Conservation (phyloP, 2,329 filamentous ascomycete species). For the Fusarium fujikuroi region DNA sequence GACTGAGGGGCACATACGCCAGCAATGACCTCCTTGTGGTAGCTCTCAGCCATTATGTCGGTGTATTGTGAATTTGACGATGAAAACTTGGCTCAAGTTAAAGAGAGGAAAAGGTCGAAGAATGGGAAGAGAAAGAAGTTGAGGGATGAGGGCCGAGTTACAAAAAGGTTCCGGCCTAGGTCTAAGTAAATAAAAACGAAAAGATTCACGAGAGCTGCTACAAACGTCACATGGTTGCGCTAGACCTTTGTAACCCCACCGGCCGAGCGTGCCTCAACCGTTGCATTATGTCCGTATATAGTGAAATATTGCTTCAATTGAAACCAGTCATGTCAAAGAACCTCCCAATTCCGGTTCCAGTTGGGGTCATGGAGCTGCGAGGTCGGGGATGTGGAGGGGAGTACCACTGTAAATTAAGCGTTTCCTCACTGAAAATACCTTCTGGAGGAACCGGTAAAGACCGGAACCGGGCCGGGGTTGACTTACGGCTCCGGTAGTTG, state of each 20-base stretch:
- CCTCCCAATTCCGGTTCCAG: slow-evolving; percentile 9
- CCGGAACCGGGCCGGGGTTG: slow-evolving; percentile 31
- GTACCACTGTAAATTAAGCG: not conserved
- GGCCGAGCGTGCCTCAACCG: slow-evolving; percentile 3
- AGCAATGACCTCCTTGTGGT: slow-evolving; percentile 45
- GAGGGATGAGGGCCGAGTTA: not conserved
- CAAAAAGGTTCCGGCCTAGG: slow-evolving; percentile 8
- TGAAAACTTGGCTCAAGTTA: slow-evolving; percentile 15
- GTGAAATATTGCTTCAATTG: slow-evolving; percentile 1
- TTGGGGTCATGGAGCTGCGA: slow-evolving; percentile 25
- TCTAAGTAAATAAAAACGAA: slow-evolving; percentile 23
- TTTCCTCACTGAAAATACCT: slow-evolving; percentile 2
- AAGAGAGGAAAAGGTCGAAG: not conserved
- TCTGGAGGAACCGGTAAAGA: slow-evolving; percentile 37
- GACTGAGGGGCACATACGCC: slow-evolving; percentile 39
- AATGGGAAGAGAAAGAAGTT: not conserved
- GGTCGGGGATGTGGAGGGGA: slow-evolving; percentile 20
- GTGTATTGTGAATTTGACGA: not conserved
- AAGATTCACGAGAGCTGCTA: slow-evolving; percentile 30
- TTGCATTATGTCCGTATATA: slow-evolving; percentile 4
- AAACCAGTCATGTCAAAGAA: slow-evolving; percentile 7
- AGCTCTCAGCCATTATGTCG: slow-evolving; percentile 42
- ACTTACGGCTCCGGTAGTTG: slow-evolving; percentile 7
- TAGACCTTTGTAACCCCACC: slow-evolving; percentile 37
- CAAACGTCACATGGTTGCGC: slow-evolving; percentile 41